A percentile compares a stretch with the other conserved stretches of the same genome.
These are phyloP conservation scores for Verticillium tricorpus DNA, from an alignment of 2,329 filamentous ascomycete genomes.

Conservation along the genomic window DNA sequence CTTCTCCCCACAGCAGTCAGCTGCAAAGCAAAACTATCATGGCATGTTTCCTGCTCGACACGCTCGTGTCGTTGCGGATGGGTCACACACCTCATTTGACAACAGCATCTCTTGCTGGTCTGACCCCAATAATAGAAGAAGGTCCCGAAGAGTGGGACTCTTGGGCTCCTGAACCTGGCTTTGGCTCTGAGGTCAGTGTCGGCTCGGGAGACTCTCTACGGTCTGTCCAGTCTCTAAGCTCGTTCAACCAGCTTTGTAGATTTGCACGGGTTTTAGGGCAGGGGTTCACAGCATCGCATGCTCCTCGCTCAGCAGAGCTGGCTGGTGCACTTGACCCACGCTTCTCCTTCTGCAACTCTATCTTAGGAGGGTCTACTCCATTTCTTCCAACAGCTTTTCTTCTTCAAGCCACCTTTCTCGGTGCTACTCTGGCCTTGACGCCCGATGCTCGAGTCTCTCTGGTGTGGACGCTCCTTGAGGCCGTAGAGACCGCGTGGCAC, in stretches of 20 bases:
- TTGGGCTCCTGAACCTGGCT: conserved; percentile 52
- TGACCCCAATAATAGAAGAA: conserved; percentile 54
- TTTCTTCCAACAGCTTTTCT: conserved; percentile 29
- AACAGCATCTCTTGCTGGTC: conserved; percentile 37
- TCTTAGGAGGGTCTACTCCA: conserved; percentile 29
- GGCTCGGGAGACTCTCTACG: conserved; percentile 9
- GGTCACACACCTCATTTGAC: conserved; percentile 45
- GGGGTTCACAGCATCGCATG: conserved; percentile 15
- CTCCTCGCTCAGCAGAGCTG: conserved; percentile 20
- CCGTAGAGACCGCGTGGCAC: conserved; percentile 22
- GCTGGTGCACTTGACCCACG: conserved; percentile 26
- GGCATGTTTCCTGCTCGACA: conserved; percentile 61
- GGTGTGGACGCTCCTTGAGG: conserved; percentile 30
- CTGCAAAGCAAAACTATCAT: conserved; percentile 23
- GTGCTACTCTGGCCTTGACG: conserved; percentile 27
- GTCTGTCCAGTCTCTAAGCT: conserved; percentile 31
- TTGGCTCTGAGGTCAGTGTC: conserved; percentile 18
- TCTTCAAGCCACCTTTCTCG: conserved; percentile 31
- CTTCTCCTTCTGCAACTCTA: conserved; percentile 33
- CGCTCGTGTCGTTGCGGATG: conserved; percentile 47
- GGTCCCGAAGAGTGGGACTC: conserved; percentile 71
- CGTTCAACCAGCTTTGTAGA: conserved; percentile 36
- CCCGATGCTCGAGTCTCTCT: conserved; percentile 27
- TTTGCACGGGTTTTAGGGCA: conserved; percentile 30
- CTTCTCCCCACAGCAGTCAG: not conserved